A percentile compares a stretch with the other conserved stretches of the same genome.
Evolutionary conservation across 1,284 basidiomycete genomes (phyloP).

Genomic region (Sphaerobolus stellatus): DNA sequence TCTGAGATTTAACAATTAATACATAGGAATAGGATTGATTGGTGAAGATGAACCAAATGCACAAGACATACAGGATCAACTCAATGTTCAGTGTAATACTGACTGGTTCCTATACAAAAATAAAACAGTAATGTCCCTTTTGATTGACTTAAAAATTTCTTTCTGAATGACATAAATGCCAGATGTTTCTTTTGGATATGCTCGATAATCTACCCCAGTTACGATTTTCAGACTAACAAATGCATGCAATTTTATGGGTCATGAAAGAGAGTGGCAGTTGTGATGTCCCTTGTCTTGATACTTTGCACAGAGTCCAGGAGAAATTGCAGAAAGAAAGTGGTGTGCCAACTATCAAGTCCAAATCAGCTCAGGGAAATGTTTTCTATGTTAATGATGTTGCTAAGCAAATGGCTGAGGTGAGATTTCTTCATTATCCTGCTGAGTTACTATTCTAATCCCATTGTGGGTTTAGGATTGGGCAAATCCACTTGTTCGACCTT

Average conservation of each 20-base stretch:
- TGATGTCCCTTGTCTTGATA: constrained; percentile 24
- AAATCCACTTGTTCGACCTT: constrained; percentile 24
- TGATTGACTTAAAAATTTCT: neutral
- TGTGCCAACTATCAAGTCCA: constrained; percentile 20
- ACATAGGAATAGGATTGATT: no score
- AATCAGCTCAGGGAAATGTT: constrained; percentile 20
- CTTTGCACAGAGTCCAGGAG: constrained; percentile 16
- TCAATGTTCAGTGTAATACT: no score
- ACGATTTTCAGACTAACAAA: constrained; percentile 27
- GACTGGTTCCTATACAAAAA: neutral
- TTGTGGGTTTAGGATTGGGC: no score
- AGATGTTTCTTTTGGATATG: constrained; percentile 25
- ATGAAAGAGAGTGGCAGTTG: constrained; percentile 25
- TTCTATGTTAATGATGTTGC: constrained; percentile 30
- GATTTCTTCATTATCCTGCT: no score
- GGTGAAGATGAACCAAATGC: no score
- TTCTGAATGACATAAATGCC: neutral
- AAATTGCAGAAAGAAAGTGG: constrained; percentile 16
- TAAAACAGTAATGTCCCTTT: neutral
- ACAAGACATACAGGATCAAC: no score
- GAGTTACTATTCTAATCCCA: neutral
- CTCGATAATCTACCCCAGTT: constrained; percentile 27
- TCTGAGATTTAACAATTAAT: no score
- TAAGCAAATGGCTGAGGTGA: constrained; percentile 23
- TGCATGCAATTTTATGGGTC: constrained; percentile 29